Conservation (phyloP, 2,329 filamentous ascomycete species). For the Xylaria polymorpha region DNA sequence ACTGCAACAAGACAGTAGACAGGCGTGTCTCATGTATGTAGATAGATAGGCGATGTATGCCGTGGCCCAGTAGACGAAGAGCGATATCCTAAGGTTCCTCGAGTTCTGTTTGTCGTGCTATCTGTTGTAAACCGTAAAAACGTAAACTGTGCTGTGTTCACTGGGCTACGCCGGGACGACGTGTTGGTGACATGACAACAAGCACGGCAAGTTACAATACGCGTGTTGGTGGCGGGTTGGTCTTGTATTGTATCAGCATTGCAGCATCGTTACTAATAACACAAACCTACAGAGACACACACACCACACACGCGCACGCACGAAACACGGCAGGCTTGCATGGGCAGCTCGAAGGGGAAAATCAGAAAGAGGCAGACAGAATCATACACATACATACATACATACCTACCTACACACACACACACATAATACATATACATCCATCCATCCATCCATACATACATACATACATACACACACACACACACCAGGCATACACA, state of each 20-base stretch:
- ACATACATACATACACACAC: constrained; percentile 7
- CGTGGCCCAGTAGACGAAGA: not conserved
- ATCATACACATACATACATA: constrained; percentile 3
- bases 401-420: constrained; percentile 1
- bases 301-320: constrained; percentile 10
- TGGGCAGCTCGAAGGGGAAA: constrained; percentile 1
- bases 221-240: constrained; percentile 26
- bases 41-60: not conserved
- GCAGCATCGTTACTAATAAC: constrained; percentile 35
- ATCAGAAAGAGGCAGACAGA: not conserved
- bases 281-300: constrained; percentile 15
- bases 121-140: not conserved
- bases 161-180: constrained; percentile 11
- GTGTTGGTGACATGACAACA: constrained; percentile 31
- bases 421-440: constrained; percentile 1
- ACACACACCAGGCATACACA: not conserved
- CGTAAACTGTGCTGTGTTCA: not conserved
- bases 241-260: constrained; percentile 37
- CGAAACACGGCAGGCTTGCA: constrained; percentile 10
- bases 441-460: not conserved
- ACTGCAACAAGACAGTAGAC: not conserved
- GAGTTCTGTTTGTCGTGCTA: not conserved
- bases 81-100: not conserved
- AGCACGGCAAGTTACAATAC: constrained; percentile 20
- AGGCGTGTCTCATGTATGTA: not conserved